Conservation (phyloP, 768 basidiomycete genomes). For the Gymnopilus dilepis region DNA sequence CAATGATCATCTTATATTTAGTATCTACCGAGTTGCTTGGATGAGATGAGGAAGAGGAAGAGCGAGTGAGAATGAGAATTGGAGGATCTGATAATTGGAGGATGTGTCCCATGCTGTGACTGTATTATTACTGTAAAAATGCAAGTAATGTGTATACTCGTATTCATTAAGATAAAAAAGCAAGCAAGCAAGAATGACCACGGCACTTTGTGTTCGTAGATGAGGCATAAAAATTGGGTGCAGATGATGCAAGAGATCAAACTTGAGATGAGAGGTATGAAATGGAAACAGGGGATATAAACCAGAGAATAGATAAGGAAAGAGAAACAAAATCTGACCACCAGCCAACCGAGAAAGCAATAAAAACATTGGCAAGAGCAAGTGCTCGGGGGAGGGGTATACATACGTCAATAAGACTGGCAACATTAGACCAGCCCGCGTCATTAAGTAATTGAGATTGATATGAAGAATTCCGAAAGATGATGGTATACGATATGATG, state of each 20-base stretch:
- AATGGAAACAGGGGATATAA: slow-evolving; percentile 19
- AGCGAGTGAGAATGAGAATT: too few relatives aligned
- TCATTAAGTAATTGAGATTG: slow-evolving; percentile 15
- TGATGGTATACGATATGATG: slow-evolving; percentile 8
- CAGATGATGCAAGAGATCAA: background rate
- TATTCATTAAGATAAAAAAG: slow-evolving; percentile 14
- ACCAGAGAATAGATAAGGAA: slow-evolving; percentile 9
- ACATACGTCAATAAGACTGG: slow-evolving; percentile 4
- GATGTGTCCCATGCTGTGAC: slow-evolving; percentile 27
- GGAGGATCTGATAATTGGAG: slow-evolving; percentile 24
- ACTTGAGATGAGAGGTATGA: slow-evolving; percentile 15
- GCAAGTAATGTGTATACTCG: slow-evolving; percentile 10
- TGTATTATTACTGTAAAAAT: slow-evolving; percentile 18
- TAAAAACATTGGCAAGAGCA: slow-evolving; percentile 1
- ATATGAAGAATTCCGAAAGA: slow-evolving; percentile 1
- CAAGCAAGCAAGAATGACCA: slow-evolving; percentile 12
- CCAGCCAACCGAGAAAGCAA: background rate
- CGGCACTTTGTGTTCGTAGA: slow-evolving; percentile 7
- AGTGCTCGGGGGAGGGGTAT: slow-evolving; percentile 6
- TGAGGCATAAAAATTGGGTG: slow-evolving; percentile 10
- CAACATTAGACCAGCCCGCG: background rate
- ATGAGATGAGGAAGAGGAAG: too few relatives aligned
- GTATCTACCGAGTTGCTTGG: background rate
- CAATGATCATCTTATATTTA: background rate
- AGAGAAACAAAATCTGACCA: background rate